Evolutionary conservation across 2,329 filamentous ascomycete species (phyloP).

Genomic region (Xylaria multiplex): DNA sequence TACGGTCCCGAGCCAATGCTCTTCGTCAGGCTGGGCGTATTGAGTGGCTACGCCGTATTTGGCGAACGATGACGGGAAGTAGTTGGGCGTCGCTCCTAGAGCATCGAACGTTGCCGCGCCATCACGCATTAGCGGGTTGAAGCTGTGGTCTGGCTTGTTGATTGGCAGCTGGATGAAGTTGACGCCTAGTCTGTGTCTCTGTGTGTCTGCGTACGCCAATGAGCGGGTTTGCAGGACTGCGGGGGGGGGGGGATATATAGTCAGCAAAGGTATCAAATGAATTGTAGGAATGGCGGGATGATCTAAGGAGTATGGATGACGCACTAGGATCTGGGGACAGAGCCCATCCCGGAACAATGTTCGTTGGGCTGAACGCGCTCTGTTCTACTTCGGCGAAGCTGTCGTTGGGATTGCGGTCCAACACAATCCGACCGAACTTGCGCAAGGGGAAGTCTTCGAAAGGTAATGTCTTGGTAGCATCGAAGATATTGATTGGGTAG

Average conservation of each 20-base stretch:
- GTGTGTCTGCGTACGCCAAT: constrained; percentile 66
- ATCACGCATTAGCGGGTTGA: constrained; percentile 34
- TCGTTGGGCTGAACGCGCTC: constrained; percentile 66
- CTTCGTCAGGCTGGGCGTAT: constrained; percentile 57
- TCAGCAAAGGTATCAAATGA: neutral
- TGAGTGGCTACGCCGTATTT: constrained; percentile 43
- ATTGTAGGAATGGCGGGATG: neutral
- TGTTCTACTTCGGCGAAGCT: constrained; percentile 61
- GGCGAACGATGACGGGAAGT: constrained; percentile 34
- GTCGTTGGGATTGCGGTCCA: constrained; percentile 58
- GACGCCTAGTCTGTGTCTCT: constrained; percentile 65
- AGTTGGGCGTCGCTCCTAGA: constrained; percentile 32
- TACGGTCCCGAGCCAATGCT: constrained; percentile 59
- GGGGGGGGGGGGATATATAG: neutral
- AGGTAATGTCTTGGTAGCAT: constrained; percentile 66
- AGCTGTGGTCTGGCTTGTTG: constrained; percentile 33
- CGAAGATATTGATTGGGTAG: constrained; percentile 62
- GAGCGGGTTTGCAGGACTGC: constrained; percentile 62
- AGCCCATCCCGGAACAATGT: constrained; percentile 64
- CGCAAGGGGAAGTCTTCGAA: constrained; percentile 60
- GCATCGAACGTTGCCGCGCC: constrained; percentile 27
- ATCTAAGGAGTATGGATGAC: neutral
- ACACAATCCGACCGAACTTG: constrained; percentile 60
- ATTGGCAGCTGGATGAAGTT: constrained; percentile 62
- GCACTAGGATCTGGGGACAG: constrained; percentile 60